These are phyloP conservation scores for Penicillium sclerotigenum DNA, from an alignment of 2,329 filamentous ascomycete genomes.

Conservation along the genomic window DNA sequence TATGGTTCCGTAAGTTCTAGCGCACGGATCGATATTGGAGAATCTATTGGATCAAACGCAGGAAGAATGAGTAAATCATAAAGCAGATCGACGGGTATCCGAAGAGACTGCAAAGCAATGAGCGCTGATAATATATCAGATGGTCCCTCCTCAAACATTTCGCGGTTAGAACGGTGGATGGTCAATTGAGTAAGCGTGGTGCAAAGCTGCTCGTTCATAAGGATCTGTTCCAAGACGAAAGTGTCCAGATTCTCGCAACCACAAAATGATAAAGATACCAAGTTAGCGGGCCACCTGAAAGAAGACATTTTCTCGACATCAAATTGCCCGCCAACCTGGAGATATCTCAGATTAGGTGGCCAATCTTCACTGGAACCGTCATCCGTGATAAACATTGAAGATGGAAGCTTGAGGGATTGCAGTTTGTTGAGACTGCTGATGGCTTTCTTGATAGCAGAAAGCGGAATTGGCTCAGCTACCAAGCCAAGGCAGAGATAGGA, in stretches of 20 bases:
- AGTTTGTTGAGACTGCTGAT: constrained; percentile 48
- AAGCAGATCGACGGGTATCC: constrained; percentile 3
- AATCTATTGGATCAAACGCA: neutral
- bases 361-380: constrained; percentile 4
- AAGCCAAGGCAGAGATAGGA: constrained; percentile 52
- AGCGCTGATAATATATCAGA: neutral
- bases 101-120: neutral
- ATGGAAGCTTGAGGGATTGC: constrained; percentile 44
- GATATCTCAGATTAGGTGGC: constrained; percentile 1
- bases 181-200: neutral
- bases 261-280: neutral
- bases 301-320: neutral
- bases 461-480: constrained; percentile 50
- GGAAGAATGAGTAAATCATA: neutral
- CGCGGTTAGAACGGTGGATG: neutral
- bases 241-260: neutral
- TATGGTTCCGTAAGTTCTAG: neutral
- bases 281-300: constrained; percentile 10
- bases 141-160: neutral
- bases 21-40: neutral
- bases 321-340: constrained; percentile 7
- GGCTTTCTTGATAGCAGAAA: constrained; percentile 51
- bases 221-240: neutral
- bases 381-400: constrained; percentile 5
- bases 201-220: constrained; percentile 5